These are phyloP conservation scores for Akanthomyces lecanii DNA, from an alignment of 2,329 filamentous ascomycete genomes.

Conservation along the genomic window DNA sequence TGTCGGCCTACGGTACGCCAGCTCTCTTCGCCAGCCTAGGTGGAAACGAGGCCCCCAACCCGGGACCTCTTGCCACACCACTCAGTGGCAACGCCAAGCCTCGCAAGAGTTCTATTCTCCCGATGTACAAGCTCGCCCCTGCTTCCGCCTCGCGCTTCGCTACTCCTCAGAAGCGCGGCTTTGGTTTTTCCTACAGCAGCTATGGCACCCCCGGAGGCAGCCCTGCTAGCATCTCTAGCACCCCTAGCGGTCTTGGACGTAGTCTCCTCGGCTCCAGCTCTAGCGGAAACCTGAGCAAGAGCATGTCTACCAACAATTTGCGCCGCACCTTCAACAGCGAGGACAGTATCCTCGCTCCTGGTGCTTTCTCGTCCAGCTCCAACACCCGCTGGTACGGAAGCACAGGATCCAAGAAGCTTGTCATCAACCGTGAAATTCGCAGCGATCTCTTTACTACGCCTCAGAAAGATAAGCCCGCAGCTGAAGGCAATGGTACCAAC, in stretches of 20 bases:
- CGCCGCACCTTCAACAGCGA: slow-evolving; percentile 77
- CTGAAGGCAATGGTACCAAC: slow-evolving; percentile 37
- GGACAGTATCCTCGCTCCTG: slow-evolving; percentile 80
- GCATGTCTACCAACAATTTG: slow-evolving; percentile 81
- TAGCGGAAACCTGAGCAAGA: slow-evolving; percentile 73
- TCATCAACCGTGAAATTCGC: slow-evolving; percentile 83
- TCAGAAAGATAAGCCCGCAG: slow-evolving; percentile 45
- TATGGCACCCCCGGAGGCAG: slow-evolving; percentile 77
- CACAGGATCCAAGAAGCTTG: slow-evolving; percentile 77
- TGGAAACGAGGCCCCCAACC: slow-evolving; percentile 60
- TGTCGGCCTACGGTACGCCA: slow-evolving; percentile 85
- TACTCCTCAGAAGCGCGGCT: slow-evolving; percentile 82
- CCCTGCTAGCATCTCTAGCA: slow-evolving; percentile 60
- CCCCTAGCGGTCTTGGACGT: slow-evolving; percentile 62
- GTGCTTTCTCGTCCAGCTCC: slow-evolving; percentile 71
- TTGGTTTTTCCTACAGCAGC: slow-evolving; percentile 88
- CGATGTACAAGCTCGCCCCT: slow-evolving; percentile 83
- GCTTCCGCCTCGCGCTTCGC: slow-evolving; percentile 72
- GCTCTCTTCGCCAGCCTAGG: slow-evolving; percentile 76
- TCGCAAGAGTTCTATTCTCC: slow-evolving; percentile 74
- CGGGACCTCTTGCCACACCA: slow-evolving; percentile 88
- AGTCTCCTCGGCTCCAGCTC: slow-evolving; percentile 64
- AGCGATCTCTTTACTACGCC: slow-evolving; percentile 65
- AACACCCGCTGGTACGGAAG: slow-evolving; percentile 62
- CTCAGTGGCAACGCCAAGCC: slow-evolving; percentile 70